A percentile compares a stretch with the other conserved stretches of the same genome.
Evolutionary conservation across 257 asterid genomes (phyloP).

Genomic region (Nicotiana attenuata): DNA sequence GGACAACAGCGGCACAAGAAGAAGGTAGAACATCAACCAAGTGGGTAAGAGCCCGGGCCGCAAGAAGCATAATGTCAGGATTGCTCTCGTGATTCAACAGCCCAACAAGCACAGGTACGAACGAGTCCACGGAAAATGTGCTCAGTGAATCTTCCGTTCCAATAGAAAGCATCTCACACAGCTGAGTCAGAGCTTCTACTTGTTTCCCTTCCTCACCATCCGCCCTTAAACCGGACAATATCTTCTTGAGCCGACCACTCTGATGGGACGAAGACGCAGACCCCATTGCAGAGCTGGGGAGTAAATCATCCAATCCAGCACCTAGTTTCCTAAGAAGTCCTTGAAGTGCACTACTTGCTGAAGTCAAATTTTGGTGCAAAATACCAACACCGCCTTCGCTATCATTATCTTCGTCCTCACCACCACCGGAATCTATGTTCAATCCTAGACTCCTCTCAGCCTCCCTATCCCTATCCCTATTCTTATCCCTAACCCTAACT

Average conservation of each 20-base stretch:
- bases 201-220: conserved; percentile 99
- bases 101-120: conserved; percentile 96
- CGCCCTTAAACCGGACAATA: conserved; percentile 81
- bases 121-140: conserved; percentile 90
- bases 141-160: conserved; percentile 95
- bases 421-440: conserved; percentile 69
- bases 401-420: conserved; percentile 71
- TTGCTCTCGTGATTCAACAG: conserved; percentile 84
- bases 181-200: conserved; percentile 91
- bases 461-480: conserved; percentile 55
- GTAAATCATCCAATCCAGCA: conserved; percentile 92
- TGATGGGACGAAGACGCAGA: conserved; percentile 82
- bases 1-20: conserved; percentile 95
- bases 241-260: conserved; percentile 86
- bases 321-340: conserved; percentile 86
- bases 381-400: conserved; percentile 84
- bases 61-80: conserved; percentile 94
- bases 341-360: conserved; percentile 94
- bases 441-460: conserved; percentile 62
- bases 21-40: conserved; percentile 97
- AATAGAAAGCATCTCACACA: conserved; percentile 89
- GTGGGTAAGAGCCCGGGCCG: conserved; percentile 97
- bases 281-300: conserved; percentile 85
- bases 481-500: conserved; percentile 48
- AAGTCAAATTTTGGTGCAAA: conserved; percentile 79